Evolutionary conservation across 768 basidiomycete genomes (phyloP).

Genomic region (Sutorius australiensis): DNA sequence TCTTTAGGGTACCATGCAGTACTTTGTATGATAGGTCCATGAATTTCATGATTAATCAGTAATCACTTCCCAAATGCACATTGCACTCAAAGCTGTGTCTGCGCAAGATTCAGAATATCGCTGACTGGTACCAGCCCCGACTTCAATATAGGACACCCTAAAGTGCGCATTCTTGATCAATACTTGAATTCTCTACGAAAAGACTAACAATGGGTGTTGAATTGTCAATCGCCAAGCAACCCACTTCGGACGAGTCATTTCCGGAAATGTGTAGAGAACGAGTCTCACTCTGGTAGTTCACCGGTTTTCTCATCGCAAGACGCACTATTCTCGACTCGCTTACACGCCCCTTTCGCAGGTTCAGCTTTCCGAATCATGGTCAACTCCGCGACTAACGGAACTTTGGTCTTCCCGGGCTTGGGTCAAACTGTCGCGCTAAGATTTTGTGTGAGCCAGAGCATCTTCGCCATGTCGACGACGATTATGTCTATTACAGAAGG

Average conservation of each 20-base stretch:
- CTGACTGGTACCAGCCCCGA: neutral
- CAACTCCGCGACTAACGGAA: neutral
- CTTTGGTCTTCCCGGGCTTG: neutral
- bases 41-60: conserved; percentile 1
- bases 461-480: neutral
- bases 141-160: neutral
- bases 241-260: neutral
- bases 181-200: neutral
- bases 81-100: neutral
- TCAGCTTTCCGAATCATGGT: neutral
- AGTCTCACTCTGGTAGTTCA: neutral
- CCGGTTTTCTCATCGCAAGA: neutral
- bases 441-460: neutral
- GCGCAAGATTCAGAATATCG: neutral
- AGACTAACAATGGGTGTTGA: neutral
- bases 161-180: neutral
- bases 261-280: neutral
- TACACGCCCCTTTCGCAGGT: neutral
- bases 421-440: neutral
- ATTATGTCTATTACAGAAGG: neutral
- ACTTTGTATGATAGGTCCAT: conserved; percentile 33
- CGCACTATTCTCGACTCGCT: neutral
- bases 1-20: conserved; percentile 36
- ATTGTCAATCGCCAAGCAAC: neutral
- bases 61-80: neutral